phyloP scores from a whole-genome alignment of 78 protist genomes.

The Pigoraptor vietnamica region DNA sequence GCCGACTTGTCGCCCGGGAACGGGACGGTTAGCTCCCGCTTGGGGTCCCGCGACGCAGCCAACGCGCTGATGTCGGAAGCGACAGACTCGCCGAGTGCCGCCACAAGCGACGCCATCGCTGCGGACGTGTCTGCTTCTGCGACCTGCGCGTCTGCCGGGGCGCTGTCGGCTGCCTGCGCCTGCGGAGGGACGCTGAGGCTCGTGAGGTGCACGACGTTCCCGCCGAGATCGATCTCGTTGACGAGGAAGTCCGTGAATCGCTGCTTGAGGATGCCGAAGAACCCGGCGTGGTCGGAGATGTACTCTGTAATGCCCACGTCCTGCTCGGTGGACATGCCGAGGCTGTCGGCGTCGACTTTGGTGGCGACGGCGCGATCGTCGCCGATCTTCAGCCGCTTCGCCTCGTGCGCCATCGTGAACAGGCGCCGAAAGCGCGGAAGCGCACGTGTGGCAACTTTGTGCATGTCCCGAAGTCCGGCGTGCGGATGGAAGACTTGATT shows the following conservation, averaged over 20 bases:
- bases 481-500: too few relatives aligned
- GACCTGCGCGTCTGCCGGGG: neutral
- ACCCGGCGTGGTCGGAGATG: neutral
- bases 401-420: neutral
- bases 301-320: neutral
- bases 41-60: neutral
- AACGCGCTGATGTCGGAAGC: neutral
- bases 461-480: too few relatives aligned
- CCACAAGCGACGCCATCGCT: neutral
- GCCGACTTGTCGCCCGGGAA: neutral
- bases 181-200: neutral
- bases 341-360: neutral
- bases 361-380: neutral
- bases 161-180: neutral
- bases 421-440: neutral
- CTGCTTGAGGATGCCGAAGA: slow-evolving; percentile 16
- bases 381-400: neutral
- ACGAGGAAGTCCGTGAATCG: slow-evolving; percentile 31
- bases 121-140: too few relatives aligned
- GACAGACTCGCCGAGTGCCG: neutral
- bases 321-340: neutral
- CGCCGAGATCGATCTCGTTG: neutral
- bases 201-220: slow-evolving; percentile 9
- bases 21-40: neutral
- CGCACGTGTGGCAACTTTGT: neutral